These are phyloP conservation scores for Cryoendolithus antarcticus DNA, from an alignment of 2,329 filamentous ascomycete species.

Conservation along the genomic window DNA sequence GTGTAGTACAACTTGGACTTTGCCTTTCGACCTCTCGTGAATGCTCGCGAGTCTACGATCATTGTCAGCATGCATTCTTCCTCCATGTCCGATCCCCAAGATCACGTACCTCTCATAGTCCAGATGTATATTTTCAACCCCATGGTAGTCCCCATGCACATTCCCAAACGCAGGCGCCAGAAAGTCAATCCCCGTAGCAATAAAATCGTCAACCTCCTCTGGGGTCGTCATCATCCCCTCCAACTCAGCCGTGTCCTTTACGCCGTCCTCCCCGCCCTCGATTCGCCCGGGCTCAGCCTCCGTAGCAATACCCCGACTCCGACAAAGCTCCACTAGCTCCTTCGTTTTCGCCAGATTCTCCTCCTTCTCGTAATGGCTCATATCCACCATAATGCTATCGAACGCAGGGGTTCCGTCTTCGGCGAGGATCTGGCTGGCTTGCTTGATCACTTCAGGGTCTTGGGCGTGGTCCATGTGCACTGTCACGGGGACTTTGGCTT, in stretches of 20 bases:
- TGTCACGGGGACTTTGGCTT: constrained; percentile 30
- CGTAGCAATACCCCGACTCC: constrained; percentile 52
- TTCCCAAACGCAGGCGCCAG: constrained; percentile 66
- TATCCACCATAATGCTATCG: constrained; percentile 67
- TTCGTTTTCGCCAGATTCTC: constrained; percentile 55
- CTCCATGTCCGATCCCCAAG: neutral
- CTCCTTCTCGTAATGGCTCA: constrained; percentile 59
- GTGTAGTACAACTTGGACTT: constrained; percentile 44
- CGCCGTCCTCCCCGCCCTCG: constrained; percentile 62
- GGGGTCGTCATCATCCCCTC: constrained; percentile 54
- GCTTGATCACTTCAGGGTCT: constrained; percentile 29
- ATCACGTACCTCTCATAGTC: constrained; percentile 41
- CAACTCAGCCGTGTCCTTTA: constrained; percentile 53
- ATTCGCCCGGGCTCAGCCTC: constrained; percentile 63
- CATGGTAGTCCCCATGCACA: constrained; percentile 65
- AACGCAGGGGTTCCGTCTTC: constrained; percentile 35
- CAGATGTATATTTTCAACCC: constrained; percentile 45
- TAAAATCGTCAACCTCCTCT: constrained; percentile 58
- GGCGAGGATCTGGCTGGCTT: constrained; percentile 20
- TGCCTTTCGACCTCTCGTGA: constrained; percentile 34
- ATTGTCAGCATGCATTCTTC: neutral
- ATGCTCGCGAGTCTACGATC: constrained; percentile 31
- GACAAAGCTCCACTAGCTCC: constrained; percentile 51
- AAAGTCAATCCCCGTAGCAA: constrained; percentile 59
- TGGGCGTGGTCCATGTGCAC: constrained; percentile 38